Evolutionary conservation across 148 eudicot genomes (phyloP), one percentile per base, ranked within the genome.

Genomic region (Fagopyrum esculentum): DNA sequence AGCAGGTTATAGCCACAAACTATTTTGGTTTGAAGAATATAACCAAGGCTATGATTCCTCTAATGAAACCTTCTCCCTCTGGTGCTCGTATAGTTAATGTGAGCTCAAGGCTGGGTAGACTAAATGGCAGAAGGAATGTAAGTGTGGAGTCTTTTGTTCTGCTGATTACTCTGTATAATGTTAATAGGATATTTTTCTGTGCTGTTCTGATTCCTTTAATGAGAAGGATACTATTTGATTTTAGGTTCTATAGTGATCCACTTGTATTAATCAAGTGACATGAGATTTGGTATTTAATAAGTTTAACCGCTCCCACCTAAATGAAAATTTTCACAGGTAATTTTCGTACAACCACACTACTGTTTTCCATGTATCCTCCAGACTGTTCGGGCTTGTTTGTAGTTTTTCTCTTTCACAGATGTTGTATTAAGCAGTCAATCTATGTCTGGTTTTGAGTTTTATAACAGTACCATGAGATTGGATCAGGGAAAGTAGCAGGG

Each of bases 81-180:
- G 99, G 99, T 68, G 88, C 98, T 70, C 98, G 97, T 63, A 95
- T 95, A 60, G 94, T 95, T 45, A 90, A 85, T 73, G 89, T 95
- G 75, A 92, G 89, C 84, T 95, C 99, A 74, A 81, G 97, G 77
- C 82, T 95, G 72, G 99, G 98, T 76, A 85, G 97, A 85, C 79
- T 89, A 69, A 88, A 92, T 71, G 97, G 98, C 59, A 83, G 87
- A 81, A 80, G 91, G 74, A 92, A 90, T 88, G 99, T 95, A 83
- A 84, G 91, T 73, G 17, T 6, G 49, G 15, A 8, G 9, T 26
- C 12, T 12, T 66, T 66, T 66, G 46, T 6, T 40, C 47, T 40
- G 30, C 45, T 22, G 1, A 12, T 9, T 29, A 35, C 46, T 35
- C 19, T 66, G 40, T 35, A 35, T 64, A 63, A 12, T 2, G 3